These are phyloP conservation scores for Cucumis hystrix DNA, from an alignment of 306 rosid species.

Conservation along the genomic window DNA sequence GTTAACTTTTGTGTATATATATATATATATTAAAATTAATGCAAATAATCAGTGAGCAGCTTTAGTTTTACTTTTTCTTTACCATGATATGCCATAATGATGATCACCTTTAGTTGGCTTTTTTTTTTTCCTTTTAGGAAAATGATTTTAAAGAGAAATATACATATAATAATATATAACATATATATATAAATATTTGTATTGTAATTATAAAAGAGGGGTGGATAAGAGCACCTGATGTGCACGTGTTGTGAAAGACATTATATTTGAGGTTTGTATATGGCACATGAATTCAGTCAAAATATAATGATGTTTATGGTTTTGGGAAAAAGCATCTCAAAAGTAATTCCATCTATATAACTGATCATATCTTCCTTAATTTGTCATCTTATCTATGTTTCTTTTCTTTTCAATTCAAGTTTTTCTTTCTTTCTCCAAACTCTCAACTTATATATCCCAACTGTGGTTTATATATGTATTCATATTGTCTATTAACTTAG, in stretches of 20 bases:
- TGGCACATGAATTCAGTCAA: slow-evolving; percentile 4
- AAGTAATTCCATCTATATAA: background rate
- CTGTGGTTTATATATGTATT: background rate
- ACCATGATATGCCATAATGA: slow-evolving; percentile 9
- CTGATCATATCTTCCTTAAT: background rate
- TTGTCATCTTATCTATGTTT: slow-evolving; percentile 2
- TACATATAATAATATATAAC: background rate
- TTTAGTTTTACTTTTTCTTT: slow-evolving; percentile 9
- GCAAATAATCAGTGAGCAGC: slow-evolving; percentile 4
- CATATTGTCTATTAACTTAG: too few relatives aligned
- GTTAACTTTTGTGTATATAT: too few relatives aligned
- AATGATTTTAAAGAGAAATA: background rate
- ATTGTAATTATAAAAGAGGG: background rate
- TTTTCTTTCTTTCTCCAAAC: background rate
- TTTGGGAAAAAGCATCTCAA: background rate
- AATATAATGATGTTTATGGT: slow-evolving; percentile 4
- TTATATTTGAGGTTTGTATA: background rate
- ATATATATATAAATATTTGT: background rate
- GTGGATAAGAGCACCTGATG: slow-evolving; percentile 10
- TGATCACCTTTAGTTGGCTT: slow-evolving; percentile 4
- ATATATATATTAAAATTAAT: background rate
- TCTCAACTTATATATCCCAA: background rate
- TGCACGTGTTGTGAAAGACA: slow-evolving; percentile 3
- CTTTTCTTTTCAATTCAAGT: background rate
- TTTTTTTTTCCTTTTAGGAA: background rate